These are phyloP conservation scores for Psilocybe subaeruginosa DNA, from an alignment of 768 basidiomycete species.

Conservation along the genomic window DNA sequence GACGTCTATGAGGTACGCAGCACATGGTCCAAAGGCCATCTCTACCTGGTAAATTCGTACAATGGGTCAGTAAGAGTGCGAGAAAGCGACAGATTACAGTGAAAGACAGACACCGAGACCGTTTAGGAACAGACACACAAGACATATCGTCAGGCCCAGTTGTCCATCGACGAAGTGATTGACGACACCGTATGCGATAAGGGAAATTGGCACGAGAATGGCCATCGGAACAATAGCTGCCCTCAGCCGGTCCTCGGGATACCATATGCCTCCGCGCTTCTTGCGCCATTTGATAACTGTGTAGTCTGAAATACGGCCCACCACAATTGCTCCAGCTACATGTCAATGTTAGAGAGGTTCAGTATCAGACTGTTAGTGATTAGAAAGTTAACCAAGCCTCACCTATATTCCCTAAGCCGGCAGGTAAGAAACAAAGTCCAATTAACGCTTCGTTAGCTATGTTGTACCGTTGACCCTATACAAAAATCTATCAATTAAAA, in stretches of 20 bases:
- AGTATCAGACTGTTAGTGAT: no score
- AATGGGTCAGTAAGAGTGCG: neutral
- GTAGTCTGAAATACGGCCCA: conserved; percentile 51
- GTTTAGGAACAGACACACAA: conserved; percentile 63
- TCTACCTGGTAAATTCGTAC: conserved; percentile 46
- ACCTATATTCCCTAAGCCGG: conserved; percentile 65
- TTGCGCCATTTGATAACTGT: conserved; percentile 51
- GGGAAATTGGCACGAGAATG: conserved; percentile 54
- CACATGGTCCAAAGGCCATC: conserved; percentile 53
- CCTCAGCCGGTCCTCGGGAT: conserved; percentile 70
- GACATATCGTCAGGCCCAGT: conserved; percentile 50
- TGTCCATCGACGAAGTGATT: conserved; percentile 52
- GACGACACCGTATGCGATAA: conserved; percentile 51
- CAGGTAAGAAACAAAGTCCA: conserved; percentile 62
- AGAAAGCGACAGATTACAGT: neutral
- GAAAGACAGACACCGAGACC: conserved; percentile 55
- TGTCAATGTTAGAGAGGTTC: neutral
- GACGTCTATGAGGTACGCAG: conserved; percentile 63
- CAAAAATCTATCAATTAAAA: neutral
- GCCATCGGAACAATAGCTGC: conserved; percentile 49
- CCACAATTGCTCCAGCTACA: conserved; percentile 19
- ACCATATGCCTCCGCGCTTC: conserved; percentile 57
- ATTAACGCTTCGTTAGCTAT: conserved; percentile 60
- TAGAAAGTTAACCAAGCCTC: conserved; percentile 16
- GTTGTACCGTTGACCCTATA: conserved; percentile 59